phyloP scores from a whole-genome alignment of 345 rosid genomes.

The Aquilaria sinensis region DNA sequence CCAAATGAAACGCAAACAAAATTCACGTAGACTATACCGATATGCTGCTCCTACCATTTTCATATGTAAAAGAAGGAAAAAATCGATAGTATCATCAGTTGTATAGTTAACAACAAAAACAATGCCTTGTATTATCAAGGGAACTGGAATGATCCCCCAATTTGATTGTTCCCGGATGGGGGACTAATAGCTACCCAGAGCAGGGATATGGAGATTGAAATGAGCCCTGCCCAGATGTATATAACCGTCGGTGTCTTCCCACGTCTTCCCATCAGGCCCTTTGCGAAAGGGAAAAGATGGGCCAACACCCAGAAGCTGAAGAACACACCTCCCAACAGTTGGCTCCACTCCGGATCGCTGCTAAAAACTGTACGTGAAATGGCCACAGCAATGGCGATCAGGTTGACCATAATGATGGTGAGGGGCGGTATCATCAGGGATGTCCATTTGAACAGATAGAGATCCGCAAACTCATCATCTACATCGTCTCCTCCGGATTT shows the following conservation, averaged over 20 bases:
- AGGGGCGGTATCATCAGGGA: constrained; percentile 73
- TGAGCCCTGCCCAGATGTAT: constrained; percentile 77
- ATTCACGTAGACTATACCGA: no score
- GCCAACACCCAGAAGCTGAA: constrained; percentile 81
- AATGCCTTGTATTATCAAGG: constrained; percentile 17
- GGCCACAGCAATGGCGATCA: constrained; percentile 66
- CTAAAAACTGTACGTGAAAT: constrained; percentile 46
- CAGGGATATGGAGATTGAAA: constrained; percentile 63
- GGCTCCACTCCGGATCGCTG: constrained; percentile 47
- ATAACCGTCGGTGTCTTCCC: constrained; percentile 67
- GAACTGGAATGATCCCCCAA: constrained; percentile 58
- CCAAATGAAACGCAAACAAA: no score
- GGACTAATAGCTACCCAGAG: constrained; percentile 66
- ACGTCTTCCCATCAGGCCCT: constrained; percentile 76
- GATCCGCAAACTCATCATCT: constrained; percentile 67
- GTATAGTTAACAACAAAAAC: no score
- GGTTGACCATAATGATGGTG: constrained; percentile 66
- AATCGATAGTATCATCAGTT: no score
- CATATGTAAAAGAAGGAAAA: no score
- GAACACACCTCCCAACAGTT: constrained; percentile 64
- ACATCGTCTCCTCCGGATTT: constrained; percentile 57
- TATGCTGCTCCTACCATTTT: no score
- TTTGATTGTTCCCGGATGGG: constrained; percentile 40
- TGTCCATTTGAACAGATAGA: constrained; percentile 72
- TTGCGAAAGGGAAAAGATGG: constrained; percentile 78